phyloP scores from a whole-genome alignment of 2,329 filamentous ascomycete species.

The Beauveria pseudobassiana region DNA sequence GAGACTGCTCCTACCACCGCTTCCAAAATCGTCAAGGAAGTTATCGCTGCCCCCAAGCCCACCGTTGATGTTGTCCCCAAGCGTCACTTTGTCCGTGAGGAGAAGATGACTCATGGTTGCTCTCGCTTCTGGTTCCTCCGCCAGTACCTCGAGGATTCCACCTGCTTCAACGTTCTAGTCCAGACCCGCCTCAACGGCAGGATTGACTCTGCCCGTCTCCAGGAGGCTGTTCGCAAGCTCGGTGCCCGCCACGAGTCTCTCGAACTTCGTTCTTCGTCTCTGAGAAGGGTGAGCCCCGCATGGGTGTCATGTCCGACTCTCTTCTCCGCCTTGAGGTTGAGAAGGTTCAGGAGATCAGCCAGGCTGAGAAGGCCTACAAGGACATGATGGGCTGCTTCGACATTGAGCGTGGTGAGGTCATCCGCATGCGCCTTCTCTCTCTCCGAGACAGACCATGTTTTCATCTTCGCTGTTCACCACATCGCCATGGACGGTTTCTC shows the following conservation, averaged over 20 bases:
- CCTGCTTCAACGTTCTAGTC: slow-evolving; percentile 13
- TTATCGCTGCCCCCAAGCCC: not conserved
- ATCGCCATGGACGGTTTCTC: slow-evolving; percentile 44
- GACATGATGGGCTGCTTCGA: slow-evolving; percentile 27
- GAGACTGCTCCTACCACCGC: not conserved
- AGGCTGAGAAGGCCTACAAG: slow-evolving; percentile 21
- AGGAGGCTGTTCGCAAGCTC: slow-evolving; percentile 13
- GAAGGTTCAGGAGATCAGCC: slow-evolving; percentile 17
- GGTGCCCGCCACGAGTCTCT: slow-evolving; percentile 17
- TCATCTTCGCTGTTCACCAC: slow-evolving; percentile 41
- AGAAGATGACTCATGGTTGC: slow-evolving; percentile 11
- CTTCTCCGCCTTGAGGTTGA: slow-evolving; percentile 21
- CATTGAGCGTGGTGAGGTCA: slow-evolving; percentile 26
- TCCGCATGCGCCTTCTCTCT: slow-evolving; percentile 29
- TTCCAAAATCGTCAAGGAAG: slow-evolving; percentile 2
- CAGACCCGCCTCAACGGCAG: slow-evolving; percentile 13
- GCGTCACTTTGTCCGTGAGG: slow-evolving; percentile 8
- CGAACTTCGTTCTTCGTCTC: slow-evolving; percentile 17
- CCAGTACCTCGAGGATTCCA: slow-evolving; percentile 13
- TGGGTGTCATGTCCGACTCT: slow-evolving; percentile 20
- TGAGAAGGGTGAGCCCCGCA: slow-evolving; percentile 15
- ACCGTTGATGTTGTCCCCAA: slow-evolving; percentile 3
- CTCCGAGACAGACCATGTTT: slow-evolving; percentile 25
- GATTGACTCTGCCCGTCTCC: slow-evolving; percentile 13
- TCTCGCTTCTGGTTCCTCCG: slow-evolving; percentile 13